A percentile compares a stretch with the other conserved stretches of the same genome.
Evolutionary conservation across 2,329 filamentous ascomycete genomes (phyloP).

Genomic region (Fusarium robinianum): DNA sequence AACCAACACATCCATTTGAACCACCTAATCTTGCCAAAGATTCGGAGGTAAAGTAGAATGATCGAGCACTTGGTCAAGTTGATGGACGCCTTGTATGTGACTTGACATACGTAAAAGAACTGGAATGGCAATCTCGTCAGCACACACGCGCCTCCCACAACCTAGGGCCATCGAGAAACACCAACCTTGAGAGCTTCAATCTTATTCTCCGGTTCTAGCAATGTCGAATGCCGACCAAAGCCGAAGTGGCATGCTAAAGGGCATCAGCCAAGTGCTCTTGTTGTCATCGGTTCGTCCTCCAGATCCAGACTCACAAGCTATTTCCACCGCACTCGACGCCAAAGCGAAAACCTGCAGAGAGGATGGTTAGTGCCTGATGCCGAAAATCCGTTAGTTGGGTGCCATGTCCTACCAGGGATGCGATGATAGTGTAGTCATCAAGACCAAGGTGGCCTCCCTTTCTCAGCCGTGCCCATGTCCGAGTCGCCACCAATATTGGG

Average conservation of each 20-base stretch:
- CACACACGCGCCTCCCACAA: neutral
- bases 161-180: neutral
- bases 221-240: constrained; percentile 27
- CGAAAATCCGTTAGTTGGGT: neutral
- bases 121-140: constrained; percentile 7
- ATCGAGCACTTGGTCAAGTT: constrained; percentile 42
- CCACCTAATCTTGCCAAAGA: constrained; percentile 38
- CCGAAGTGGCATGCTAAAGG: constrained; percentile 31
- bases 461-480: constrained; percentile 29
- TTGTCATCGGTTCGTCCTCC: neutral
- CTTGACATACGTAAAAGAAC: constrained; percentile 36
- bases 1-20: constrained; percentile 35
- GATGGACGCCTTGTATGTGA: constrained; percentile 41
- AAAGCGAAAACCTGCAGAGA: constrained; percentile 16
- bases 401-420: constrained; percentile 21
- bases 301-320: constrained; percentile 22
- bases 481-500: constrained; percentile 24
- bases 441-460: constrained; percentile 26
- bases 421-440: constrained; percentile 32
- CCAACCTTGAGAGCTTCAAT: constrained; percentile 28
- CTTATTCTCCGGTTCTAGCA: constrained; percentile 19
- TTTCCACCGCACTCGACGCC: constrained; percentile 21
- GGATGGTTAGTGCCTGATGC: neutral
- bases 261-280: neutral
- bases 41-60: constrained; percentile 41